Base-by-base conservation (phyloP, 2,329 filamentous ascomycete genomes). In the Botryotinia narcissicola region DNA sequence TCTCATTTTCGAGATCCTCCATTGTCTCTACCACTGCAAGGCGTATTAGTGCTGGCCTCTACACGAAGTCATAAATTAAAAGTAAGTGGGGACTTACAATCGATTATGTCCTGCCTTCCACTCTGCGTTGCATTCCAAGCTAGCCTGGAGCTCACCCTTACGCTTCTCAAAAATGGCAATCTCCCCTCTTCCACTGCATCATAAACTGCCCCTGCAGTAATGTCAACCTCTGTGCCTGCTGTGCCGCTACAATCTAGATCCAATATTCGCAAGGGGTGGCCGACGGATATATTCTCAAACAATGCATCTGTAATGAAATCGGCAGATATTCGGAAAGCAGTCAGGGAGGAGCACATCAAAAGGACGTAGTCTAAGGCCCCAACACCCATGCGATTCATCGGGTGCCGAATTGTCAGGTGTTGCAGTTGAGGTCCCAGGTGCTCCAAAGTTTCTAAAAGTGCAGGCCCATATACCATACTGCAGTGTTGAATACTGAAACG, bases 401-500 rank as follows among this genome's bases (percentile, higher is more conserved):
- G 80, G 69, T 81, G 77, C 16, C 79, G 76, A n/a, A 82, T 80
- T 25, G 79, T 80, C 22, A 82, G 75, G 35, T 81, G 78, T 46
- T 73, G 60, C 14, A 82, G 71, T 62, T 76, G 77, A 18, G 75
- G 51, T 1, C 80, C 80, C 20, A 81, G 54, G 4, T 60, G 71
- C 63, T 73, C 57, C 1, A 82, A 73, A 8, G 74, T 76, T 12
- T 71, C 64, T 20, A 77, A 42, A 2, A 81, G 73, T 8, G 78
- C 66, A 29, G 71, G 60, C 1, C 67, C 60, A 66, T 78, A 75
- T 25, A 81, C 74, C 64, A 78, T 76, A 10, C 79, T 74, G 70
- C 80, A 82, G 69, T 80, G 79, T 70, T 81, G 80, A 44, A 82
- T 80, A 64, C 78, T 81, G 29, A 82, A 68, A 62, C 64, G 76